Evolutionary conservation across 2,329 filamentous ascomycete species (phyloP).

Genomic region (Colletotrichum spinosum): DNA sequence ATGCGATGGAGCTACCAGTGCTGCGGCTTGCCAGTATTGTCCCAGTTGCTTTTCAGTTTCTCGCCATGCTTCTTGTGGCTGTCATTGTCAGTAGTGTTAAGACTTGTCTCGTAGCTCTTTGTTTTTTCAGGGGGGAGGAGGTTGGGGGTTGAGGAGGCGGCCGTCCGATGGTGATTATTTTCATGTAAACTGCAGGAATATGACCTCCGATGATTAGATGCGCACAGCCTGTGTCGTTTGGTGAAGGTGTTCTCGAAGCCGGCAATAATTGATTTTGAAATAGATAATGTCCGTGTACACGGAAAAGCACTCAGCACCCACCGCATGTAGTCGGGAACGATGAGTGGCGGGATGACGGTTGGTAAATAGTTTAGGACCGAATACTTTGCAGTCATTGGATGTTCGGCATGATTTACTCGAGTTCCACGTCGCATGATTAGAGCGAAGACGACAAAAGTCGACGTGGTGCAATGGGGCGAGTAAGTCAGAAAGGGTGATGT

Average conservation of each 20-base stretch:
- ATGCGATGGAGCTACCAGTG: no score
- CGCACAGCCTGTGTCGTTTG: slow-evolving; percentile 19
- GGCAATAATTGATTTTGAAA: neutral
- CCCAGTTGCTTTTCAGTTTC: slow-evolving; percentile 1
- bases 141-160: neutral
- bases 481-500: slow-evolving; percentile 5
- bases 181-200: slow-evolving; percentile 15
- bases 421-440: neutral
- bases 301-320: neutral
- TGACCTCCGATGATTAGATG: slow-evolving; percentile 19
- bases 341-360: neutral
- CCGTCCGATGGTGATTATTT: neutral
- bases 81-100: no score
- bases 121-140: no score
- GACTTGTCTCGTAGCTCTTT: no score
- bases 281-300: slow-evolving; percentile 9
- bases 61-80: no score
- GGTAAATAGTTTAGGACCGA: neutral
- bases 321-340: slow-evolving; percentile 5
- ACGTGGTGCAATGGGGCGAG: neutral
- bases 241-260: slow-evolving; percentile 25
- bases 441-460: neutral
- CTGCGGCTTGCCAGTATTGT: no score
- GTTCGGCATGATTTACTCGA: no score
- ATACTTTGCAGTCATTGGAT: neutral